These are phyloP conservation scores for Polyporus tsugae DNA, from an alignment of 1,284 basidiomycete species.

Conservation along the genomic window DNA sequence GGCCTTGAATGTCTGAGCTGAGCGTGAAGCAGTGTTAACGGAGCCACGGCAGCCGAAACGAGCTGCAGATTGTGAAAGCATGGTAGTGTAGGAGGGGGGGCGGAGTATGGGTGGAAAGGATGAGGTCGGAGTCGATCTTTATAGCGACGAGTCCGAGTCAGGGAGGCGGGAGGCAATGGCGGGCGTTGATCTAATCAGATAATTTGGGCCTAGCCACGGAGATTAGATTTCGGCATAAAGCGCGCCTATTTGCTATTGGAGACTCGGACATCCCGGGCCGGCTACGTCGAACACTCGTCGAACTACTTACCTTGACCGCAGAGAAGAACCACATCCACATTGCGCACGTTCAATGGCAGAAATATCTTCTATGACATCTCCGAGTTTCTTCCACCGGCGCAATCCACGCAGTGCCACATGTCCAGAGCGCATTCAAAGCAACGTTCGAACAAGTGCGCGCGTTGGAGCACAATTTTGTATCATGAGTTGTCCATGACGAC, in stretches of 20 bases:
- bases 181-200: constrained; percentile 32
- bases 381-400: constrained; percentile 3
- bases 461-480: neutral
- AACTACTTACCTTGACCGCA: neutral
- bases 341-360: constrained; percentile 9
- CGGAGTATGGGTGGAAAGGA: constrained; percentile 15
- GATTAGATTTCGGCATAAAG: constrained; percentile 26
- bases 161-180: constrained; percentile 13
- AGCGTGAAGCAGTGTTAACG: constrained; percentile 30
- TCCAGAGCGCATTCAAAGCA: neutral
- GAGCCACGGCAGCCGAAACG: constrained; percentile 27
- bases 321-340: constrained; percentile 5
- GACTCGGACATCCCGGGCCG: neutral
- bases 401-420: constrained; percentile 4
- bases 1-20: constrained; percentile 56
- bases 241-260: constrained; percentile 28
- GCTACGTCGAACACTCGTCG: neutral
- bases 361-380: neutral
- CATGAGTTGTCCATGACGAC: neutral
- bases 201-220: neutral
- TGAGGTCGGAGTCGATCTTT: constrained; percentile 20
- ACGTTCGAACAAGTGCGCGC: neutral
- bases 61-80: constrained; percentile 33
- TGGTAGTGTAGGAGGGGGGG: constrained; percentile 17
- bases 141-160: constrained; percentile 34